Evolutionary conservation across 164 flowering plant species (phyloP).

Genomic region (Macadamia tetraphylla): DNA sequence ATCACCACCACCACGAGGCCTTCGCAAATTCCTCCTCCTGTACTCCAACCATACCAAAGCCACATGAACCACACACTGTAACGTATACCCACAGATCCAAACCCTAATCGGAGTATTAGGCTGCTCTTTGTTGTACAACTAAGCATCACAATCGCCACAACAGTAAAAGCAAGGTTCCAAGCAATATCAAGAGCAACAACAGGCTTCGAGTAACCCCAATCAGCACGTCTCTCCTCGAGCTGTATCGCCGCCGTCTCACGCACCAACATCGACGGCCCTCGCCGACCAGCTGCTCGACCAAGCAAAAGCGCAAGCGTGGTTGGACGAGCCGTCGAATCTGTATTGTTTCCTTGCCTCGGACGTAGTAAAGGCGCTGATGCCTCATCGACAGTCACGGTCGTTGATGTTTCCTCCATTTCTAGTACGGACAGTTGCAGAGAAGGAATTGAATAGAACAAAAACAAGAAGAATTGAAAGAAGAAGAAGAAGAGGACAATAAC

Average conservation of each 20-base stretch:
- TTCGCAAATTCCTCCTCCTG: slow-evolving; percentile 19
- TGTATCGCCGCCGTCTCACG: slow-evolving; percentile 9
- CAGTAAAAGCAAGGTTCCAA: slow-evolving; percentile 63
- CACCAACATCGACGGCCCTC: slow-evolving; percentile 5
- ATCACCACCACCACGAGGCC: slow-evolving; percentile 5
- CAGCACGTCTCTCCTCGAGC: slow-evolving; percentile 16
- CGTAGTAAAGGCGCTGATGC: neutral
- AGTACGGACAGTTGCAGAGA: neutral
- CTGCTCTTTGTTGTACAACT: slow-evolving; percentile 30
- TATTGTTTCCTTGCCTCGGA: neutral
- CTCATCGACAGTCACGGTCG: neutral
- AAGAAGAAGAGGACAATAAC: neutral
- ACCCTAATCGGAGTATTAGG: slow-evolving; percentile 60
- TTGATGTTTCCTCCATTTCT: neutral
- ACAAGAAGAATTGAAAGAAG: neutral
- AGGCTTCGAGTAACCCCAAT: slow-evolving; percentile 34
- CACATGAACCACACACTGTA: slow-evolving; percentile 62
- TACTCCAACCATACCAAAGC: slow-evolving; percentile 43
- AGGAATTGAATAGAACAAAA: neutral
- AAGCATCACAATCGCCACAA: slow-evolving; percentile 40
- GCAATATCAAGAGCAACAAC: slow-evolving; percentile 48
- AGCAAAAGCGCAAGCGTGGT: slow-evolving; percentile 3
- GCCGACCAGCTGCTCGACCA: slow-evolving; percentile 2
- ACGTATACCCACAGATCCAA: slow-evolving; percentile 64
- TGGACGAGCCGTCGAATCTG: neutral